Percentiles rank a stretch among this genome's conserved stretches.
phyloP scores from a whole-genome alignment of 345 rosid species.

The Cardamine resedifolia region DNA sequence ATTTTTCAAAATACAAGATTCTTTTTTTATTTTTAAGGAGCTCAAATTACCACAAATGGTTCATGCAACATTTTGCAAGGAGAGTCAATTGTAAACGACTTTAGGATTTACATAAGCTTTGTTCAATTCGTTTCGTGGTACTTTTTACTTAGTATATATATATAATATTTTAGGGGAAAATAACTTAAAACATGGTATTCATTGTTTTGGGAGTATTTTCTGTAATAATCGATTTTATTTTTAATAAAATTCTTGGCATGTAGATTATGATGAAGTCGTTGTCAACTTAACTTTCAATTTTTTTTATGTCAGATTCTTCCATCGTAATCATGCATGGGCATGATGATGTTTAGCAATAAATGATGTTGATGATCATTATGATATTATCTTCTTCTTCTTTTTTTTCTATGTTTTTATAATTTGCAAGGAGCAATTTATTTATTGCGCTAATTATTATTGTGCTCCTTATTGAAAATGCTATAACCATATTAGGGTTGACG shows the following conservation, averaged over 20 bases:
- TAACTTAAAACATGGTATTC: not conserved
- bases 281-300: conserved; percentile 11
- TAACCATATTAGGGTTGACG: conserved; percentile 14
- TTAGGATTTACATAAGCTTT: not conserved
- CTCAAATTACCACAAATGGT: not conserved
- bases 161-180: not conserved
- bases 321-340: conserved; percentile 30
- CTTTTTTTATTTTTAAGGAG: not conserved
- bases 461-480: conserved; percentile 8
- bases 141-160: not conserved
- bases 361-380: conserved; percentile 21
- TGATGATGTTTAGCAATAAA: conserved; percentile 27
- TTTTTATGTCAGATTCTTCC: not conserved
- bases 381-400: not conserved
- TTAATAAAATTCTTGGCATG: not conserved
- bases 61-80: not conserved
- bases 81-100: not conserved
- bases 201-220: not conserved
- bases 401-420: not conserved
- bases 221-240: not conserved
- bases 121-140: not conserved
- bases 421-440: not conserved
- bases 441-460: conserved; percentile 2
- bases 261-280: conserved; percentile 30
- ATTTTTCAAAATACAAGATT: not conserved